phyloP scores from a whole-genome alignment of 2,329 filamentous ascomycete species.

The Alternaria viburni region DNA sequence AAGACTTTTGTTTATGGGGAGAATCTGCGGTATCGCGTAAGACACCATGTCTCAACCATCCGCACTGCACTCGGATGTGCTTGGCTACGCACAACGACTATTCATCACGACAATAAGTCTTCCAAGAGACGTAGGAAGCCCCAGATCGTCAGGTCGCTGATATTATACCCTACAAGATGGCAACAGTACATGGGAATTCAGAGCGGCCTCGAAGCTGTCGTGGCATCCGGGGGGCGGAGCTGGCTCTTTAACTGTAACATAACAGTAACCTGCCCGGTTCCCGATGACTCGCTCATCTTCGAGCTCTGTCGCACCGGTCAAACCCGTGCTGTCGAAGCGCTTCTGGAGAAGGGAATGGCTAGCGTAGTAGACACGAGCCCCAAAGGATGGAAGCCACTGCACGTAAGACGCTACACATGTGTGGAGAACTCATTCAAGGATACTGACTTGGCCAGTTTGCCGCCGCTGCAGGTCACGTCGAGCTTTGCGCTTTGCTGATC shows the following conservation, averaged over 20 bases:
- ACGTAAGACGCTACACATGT: background rate
- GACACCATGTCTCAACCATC: background rate
- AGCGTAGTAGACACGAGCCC: conserved; percentile 21
- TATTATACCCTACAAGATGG: conserved; percentile 3
- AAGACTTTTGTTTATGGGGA: background rate
- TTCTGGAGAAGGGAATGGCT: conserved; percentile 10
- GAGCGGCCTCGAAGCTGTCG: conserved; percentile 14
- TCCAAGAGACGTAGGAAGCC: background rate
- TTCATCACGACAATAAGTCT: background rate
- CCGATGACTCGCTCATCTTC: conserved; percentile 20
- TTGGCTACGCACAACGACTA: background rate
- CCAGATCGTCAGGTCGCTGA: background rate
- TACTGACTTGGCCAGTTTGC: conserved; percentile 10
- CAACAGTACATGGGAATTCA: conserved; percentile 7
- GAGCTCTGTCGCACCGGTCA: conserved; percentile 15
- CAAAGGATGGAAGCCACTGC: background rate
- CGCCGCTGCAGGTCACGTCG: conserved; percentile 14
- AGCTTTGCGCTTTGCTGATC: conserved; percentile 16
- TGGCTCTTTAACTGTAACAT: conserved; percentile 19
- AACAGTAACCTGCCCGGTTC: conserved; percentile 2
- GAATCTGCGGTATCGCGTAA: background rate
- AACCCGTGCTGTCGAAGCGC: conserved; percentile 15
- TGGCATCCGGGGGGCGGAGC: conserved; percentile 5
- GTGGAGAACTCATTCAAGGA: background rate
- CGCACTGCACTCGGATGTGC: background rate